Evolutionary conservation across 2,329 filamentous ascomycete species (phyloP), one percentile per base, ranked within the genome.

Genomic region (Ceratocystis papillata): DNA sequence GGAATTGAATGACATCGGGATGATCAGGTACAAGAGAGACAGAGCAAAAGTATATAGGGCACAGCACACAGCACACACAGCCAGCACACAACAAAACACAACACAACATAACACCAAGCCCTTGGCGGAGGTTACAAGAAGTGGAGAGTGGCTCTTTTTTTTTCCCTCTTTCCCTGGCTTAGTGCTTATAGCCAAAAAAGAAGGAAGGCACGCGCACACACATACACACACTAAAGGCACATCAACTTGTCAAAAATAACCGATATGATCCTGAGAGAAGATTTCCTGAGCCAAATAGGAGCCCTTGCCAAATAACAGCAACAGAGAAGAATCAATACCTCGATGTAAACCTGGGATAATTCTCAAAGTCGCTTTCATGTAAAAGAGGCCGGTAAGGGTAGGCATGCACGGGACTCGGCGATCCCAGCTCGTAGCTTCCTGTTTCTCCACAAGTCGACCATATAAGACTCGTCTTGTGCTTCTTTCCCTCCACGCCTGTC

Each of bases 1-100:
- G 28, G 48, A 53, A 53, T 53, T n/a, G 53, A 57, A 57, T 57
- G 53, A 57, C 53, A 57, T 30, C 25, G 53, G 53, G 53, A 57
- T 22, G 53, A 57, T 57, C 53, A 57, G 53, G 53, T 28, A 57
- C 53, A 57, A 41, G 37, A 41, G 37, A 41, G 37, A 41, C 12
- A 41, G 37, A 12, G 37, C 37, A 41, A 41, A 50, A 25, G 48
- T n/a, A 22, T 20, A 22, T 20, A 53, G 48, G 22, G 22, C n/a
- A 53, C n/a, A 25, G 10, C 46, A 20, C n/a, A 53, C n/a, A 25
- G 10, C 46, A 20, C 17, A 57, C 22, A 57, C 22, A 57, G n/a
- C 28, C 28, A 30, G 28, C n/a, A 33, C n/a, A 33, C 28, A 28
- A 28, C 28, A 28, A 28, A 28, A 28, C 28, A 28, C 25, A 17